Evolutionary conservation across 495 filamentous ascomycete species (phyloP), one percentile per base, ranked within the genome.

Genomic region (Lasiosphaeria miniovina): DNA sequence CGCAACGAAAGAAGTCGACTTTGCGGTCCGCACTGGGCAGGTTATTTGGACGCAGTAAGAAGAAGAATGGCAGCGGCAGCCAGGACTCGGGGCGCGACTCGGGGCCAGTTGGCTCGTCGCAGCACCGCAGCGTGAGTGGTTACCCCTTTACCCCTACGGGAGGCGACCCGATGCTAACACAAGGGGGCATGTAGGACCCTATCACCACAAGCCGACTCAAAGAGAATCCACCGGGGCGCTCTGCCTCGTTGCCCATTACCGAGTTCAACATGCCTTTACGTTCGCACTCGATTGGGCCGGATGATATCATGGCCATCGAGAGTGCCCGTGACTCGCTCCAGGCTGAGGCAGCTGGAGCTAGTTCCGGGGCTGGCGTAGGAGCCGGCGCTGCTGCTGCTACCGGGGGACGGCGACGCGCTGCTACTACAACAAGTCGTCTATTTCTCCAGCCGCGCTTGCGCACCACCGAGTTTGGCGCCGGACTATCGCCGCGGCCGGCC

Each of bases 271-370:
- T 75, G 17, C 80, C 80, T 1, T 65, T 84, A 12, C 75, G 79
- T 34, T 83, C 82, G 8, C 80, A 84, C 61, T 83, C 82, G 6
- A 75, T 78, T 46, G 80, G 79, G 3, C 78, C 77, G 4, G 73
- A 76, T 49, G 75, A 78, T 54, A 75, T 77, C 41, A 68, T 72
- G 58, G 74, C 76, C 54, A 77, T 77, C 45, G 71, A 73, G 52
- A 78, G 74, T 43, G 74, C 71, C 3, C 76, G 77, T 6, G 79
- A 75, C 57, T 79, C 80, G 24, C 41, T 80, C 45, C 79, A 80
- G 53, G 68, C 72, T 36, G 77, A 81, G 35, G 68, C 66, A 53
- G 65, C 35, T 17, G 67, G 40, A 8, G 32, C 52, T 55, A 67
- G 52, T 58, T 59, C 62, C 24, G 67, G 40, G 6, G 32, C 52